phyloP scores from a whole-genome alignment of 768 basidiomycete species.

The Crassisporium funariophilum region DNA sequence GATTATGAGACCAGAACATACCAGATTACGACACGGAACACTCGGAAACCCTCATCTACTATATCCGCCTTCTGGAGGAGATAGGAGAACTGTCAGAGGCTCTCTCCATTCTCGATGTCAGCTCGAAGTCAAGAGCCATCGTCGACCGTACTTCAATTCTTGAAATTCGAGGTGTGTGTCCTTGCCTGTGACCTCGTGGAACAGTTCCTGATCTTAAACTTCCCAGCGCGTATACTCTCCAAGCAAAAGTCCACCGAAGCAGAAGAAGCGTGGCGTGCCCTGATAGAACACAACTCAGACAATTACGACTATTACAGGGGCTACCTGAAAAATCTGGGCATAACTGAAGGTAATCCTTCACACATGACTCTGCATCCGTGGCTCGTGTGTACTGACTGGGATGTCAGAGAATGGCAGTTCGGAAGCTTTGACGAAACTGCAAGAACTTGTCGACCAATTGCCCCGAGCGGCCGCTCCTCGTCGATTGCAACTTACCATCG shows the following conservation, averaged over 20 bases:
- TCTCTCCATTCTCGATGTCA: conserved; percentile 61
- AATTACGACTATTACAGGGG: conserved; percentile 78
- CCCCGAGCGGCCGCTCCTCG: conserved; percentile 72
- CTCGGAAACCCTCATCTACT: conserved; percentile 81
- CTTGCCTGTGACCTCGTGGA: conserved; percentile 5
- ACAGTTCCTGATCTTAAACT: conserved; percentile 7
- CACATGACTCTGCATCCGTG: background rate
- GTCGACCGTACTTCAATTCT: conserved; percentile 71
- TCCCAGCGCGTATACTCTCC: conserved; percentile 74
- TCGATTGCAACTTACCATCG: conserved; percentile 72
- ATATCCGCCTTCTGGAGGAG: conserved; percentile 74
- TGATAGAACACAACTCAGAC: conserved; percentile 88
- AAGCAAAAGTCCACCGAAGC: conserved; percentile 70
- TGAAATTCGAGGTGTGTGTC: conserved; percentile 61
- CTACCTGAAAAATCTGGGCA: conserved; percentile 64
- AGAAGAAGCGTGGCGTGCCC: conserved; percentile 73
- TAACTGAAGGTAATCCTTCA: conserved; percentile 59
- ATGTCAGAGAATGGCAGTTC: conserved; percentile 50
- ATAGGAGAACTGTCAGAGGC: conserved; percentile 63
- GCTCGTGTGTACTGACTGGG: conserved; percentile 30
- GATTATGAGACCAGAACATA: conserved; percentile 53
- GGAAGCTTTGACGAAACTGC: conserved; percentile 58
- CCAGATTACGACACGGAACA: conserved; percentile 80
- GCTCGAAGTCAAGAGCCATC: conserved; percentile 63
- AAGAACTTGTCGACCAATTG: conserved; percentile 59